phyloP scores from a whole-genome alignment of 2,329 filamentous ascomycete genomes.

The Paracamarosporium sp. region DNA sequence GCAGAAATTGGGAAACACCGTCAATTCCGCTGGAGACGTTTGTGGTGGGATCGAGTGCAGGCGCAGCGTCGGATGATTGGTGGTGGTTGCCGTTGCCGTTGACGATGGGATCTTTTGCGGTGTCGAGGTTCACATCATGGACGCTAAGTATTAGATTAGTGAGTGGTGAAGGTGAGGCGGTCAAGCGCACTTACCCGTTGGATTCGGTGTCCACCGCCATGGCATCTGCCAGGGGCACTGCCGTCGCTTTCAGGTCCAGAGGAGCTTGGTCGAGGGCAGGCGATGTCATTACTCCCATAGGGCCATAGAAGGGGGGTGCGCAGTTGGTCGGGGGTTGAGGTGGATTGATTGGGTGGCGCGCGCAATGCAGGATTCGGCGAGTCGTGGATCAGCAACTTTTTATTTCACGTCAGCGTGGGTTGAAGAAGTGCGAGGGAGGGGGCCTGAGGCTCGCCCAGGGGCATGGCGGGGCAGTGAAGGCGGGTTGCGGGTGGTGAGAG shows the following conservation, averaged over 20 bases:
- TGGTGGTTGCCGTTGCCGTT: constrained; percentile 37
- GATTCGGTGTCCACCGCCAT: constrained; percentile 61
- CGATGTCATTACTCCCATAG: constrained; percentile 51
- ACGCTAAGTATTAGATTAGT: constrained; percentile 24
- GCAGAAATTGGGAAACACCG: constrained; percentile 50
- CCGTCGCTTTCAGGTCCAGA: constrained; percentile 60
- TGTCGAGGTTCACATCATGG: constrained; percentile 40
- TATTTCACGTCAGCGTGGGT: constrained; percentile 1
- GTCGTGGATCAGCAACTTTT: constrained; percentile 12
- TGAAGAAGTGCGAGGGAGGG: constrained; percentile 16
- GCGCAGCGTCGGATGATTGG: constrained; percentile 30
- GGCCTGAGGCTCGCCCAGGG: neutral
- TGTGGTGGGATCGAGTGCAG: constrained; percentile 46
- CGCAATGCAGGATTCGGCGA: constrained; percentile 23
- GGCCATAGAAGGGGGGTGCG: constrained; percentile 40
- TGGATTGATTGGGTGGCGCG: constrained; percentile 19
- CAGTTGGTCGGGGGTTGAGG: constrained; percentile 12
- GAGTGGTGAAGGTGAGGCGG: too few species aligned
- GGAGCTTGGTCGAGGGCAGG: constrained; percentile 43
- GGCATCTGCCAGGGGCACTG: constrained; percentile 54
- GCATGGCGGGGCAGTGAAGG: neutral
- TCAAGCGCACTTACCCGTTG: constrained; percentile 63
- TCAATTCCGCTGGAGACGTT: constrained; percentile 54
- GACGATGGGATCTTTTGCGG: constrained; percentile 27
- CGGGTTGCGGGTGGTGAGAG: neutral